Conservation (phyloP, 1,284 basidiomycete genomes). For the Cryptococcus sp. region DNA sequence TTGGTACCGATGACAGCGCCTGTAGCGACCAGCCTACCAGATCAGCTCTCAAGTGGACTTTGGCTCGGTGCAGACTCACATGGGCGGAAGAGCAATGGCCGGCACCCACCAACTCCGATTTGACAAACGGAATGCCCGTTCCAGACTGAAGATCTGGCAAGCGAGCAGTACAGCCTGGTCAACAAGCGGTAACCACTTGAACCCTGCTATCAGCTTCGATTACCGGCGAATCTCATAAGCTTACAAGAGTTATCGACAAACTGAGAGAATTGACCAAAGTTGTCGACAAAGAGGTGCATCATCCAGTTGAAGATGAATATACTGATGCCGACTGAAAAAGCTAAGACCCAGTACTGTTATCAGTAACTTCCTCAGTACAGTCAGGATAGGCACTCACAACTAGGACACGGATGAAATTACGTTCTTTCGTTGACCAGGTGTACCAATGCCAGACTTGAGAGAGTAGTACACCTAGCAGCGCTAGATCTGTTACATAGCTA, state of each 20-base stretch:
- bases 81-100: constrained; percentile 3
- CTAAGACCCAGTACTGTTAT: background rate
- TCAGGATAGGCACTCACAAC: background rate
- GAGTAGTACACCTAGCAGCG: constrained; percentile 1
- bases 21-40: background rate
- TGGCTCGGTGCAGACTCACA: constrained; percentile 8
- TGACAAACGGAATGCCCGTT: constrained; percentile 8
- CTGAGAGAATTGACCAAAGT: background rate
- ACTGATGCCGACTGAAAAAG: background rate
- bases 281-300: background rate
- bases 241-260: background rate
- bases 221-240: background rate
- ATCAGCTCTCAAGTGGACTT: background rate
- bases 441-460: constrained; percentile 1
- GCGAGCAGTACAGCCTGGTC: background rate
- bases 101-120: constrained; percentile 8
- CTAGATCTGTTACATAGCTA: background rate
- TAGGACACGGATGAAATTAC: background rate
- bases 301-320: background rate
- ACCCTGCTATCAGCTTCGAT: background rate
- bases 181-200: background rate
- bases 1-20: background rate
- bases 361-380: background rate
- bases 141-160: constrained; percentile 13
- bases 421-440: background rate